Base-by-base conservation (phyloP, 176 grass and related monocot species). In the Microstegium vimineum region DNA sequence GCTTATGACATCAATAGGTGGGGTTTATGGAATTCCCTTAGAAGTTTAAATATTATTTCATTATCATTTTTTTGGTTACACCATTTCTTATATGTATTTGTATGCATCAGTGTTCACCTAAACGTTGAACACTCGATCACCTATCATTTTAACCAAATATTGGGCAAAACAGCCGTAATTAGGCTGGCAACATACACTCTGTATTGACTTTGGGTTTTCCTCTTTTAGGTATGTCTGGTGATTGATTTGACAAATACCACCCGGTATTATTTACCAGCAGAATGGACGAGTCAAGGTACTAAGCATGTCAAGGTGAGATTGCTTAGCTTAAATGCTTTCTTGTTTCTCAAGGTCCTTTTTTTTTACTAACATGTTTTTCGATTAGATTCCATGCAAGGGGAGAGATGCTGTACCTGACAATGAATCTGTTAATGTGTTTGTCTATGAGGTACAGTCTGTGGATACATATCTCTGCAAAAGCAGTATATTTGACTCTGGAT, bases 161-260 rank as follows among this genome's bases (percentile, higher is more conserved):
- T 12, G 41, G 10, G 41, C 41, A 13, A 42, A 42, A 12, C 41
- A 42, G 41, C 41, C 41, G 2, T 42, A 42, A 12, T 42, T 42
- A 42, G 41, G 41, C 41, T 2, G 41, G 13, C 41, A 42, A 42
- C 41, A 42, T 42, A 84, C 40, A 72, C 37, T 20, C n/a, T 69
- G 20, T 69, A 23, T 37, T 75, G 16, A 49, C 36, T 69, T 84
- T 16, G 33, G 1, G 9, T 64, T 71, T 62, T n/a, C 4, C 14
- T 17, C 65, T 86, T 84, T 85, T 84, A 98, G 95, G 82, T 98
- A 83, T 89, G 95, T 26, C 87, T 98, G 85, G 92, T 98, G 45
- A 81, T 98, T 89, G 95, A 98, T 83, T 93, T 98, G 87, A 98
- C 95, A 84, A 98, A 98, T 87, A 98, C 92, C 65, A 90, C 66